These are phyloP conservation scores for Lobulomyces angularis DNA, from an alignment of 192 early-diverging fungal genomes.

Conservation along the genomic window DNA sequence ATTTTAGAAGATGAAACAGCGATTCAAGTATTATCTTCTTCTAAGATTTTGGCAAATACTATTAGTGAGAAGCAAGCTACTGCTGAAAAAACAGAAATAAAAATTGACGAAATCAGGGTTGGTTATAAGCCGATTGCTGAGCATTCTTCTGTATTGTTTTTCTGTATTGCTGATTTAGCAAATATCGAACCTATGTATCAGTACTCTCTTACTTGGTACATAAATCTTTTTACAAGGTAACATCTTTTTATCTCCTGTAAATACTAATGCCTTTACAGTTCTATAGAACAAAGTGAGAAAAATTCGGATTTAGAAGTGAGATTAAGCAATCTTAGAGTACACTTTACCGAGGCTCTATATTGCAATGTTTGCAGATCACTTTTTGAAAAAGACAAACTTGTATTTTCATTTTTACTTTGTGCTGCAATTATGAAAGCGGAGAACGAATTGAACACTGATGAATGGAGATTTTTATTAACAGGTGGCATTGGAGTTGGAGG, in stretches of 20 bases:
- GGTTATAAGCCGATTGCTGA: conserved; percentile 45
- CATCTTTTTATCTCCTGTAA: too few species aligned
- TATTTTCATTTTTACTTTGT: conserved; percentile 43
- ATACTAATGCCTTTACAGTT: conserved; percentile 11
- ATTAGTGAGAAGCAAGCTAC: conserved; percentile 45
- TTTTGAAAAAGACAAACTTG: conserved; percentile 55
- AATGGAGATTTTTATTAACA: conserved; percentile 42
- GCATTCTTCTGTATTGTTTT: conserved; percentile 41
- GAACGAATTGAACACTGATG: conserved; percentile 36
- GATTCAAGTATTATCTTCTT: conserved; percentile 48
- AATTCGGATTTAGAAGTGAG: conserved; percentile 33
- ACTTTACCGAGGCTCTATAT: conserved; percentile 46
- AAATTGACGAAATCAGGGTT: conserved; percentile 50
- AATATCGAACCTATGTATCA: conserved; percentile 57
- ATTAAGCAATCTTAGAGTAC: conserved; percentile 27
- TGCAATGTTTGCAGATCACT: conserved; percentile 46
- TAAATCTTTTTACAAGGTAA: conserved; percentile 46
- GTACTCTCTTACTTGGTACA: conserved; percentile 49
- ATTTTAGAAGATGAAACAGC: conserved; percentile 54
- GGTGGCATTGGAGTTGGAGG: conserved; percentile 34
- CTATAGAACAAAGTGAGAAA: conserved; percentile 43
- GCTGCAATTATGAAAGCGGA: conserved; percentile 30
- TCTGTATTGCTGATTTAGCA: conserved; percentile 49
- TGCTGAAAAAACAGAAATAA: conserved; percentile 44
- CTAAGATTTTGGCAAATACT: conserved; percentile 45